phyloP scores from a whole-genome alignment of 1,284 basidiomycete species.

The Mycosarcoma mackinlayi region DNA sequence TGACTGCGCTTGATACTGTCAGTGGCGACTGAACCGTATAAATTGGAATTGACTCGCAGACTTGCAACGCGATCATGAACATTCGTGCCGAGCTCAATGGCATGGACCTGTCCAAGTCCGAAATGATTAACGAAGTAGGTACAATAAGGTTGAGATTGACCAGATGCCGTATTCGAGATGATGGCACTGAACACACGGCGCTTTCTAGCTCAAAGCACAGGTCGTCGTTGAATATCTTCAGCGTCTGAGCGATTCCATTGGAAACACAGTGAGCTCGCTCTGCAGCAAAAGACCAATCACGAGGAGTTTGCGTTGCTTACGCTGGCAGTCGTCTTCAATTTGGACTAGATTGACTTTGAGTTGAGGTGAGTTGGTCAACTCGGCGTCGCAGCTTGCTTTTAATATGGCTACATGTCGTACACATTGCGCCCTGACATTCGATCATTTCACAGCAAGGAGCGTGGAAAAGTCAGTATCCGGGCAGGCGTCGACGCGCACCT shows the following conservation, averaged over 20 bases:
- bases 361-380: constrained; percentile 24
- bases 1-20: no score
- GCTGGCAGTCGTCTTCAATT: background rate
- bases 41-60: no score
- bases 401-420: no score
- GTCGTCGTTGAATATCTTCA: constrained; percentile 14
- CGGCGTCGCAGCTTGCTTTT: no score
- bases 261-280: constrained; percentile 13
- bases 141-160: background rate
- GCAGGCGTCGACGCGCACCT: constrained; percentile 37
- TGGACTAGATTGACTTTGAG: constrained; percentile 34
- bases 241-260: constrained; percentile 11
- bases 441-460: constrained; percentile 15
- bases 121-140: constrained; percentile 23
- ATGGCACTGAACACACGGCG: background rate
- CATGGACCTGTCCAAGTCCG: constrained; percentile 17
- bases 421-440: no score
- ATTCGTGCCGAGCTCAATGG: constrained; percentile 21
- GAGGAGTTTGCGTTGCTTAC: background rate
- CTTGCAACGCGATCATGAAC: constrained; percentile 36
- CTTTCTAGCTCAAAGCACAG: constrained; percentile 12
- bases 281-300: background rate
- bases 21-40: no score
- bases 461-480: constrained; percentile 21
- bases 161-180: background rate